Base-by-base conservation (phyloP, 2,329 filamentous ascomycete genomes). In the Fusarium robinianum region DNA sequence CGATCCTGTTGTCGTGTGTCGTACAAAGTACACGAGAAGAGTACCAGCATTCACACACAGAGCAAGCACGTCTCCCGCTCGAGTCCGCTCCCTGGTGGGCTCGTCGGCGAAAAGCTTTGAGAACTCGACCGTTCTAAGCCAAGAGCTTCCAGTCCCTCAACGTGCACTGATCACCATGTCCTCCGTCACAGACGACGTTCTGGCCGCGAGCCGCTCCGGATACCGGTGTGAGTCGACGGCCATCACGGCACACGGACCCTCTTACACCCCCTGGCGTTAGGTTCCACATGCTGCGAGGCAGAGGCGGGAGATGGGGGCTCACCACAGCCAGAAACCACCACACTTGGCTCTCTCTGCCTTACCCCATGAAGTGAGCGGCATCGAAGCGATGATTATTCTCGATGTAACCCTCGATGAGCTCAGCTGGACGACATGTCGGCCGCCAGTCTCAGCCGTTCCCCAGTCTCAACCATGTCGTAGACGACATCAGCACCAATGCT, bases 341-440 rank as follows among this genome's bases (percentile, higher is more conserved):
- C n/a, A n/a, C n/a, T n/a, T n/a, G n/a, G n/a, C n/a, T n/a, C n/a
- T n/a, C 25, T 42, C 26, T 15, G 24, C 23, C 15, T n/a, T 29
- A 32, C 33, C 33, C 37, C 43, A 36, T 15, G 38, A 39, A 45
- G 30, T 33, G 47, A 51, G 39, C 26, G 18, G 25, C 43, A 38
- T 34, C 39, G 45, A 33, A 43, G 29, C 17, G 29, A 32, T 26
- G 24, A n/a, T n/a, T n/a, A n/a, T n/a, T n/a, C n/a, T n/a, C 37
- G 31, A 55, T 54, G 51, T 55, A 45, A 49, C 51, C 44, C 36
- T 35, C 18, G 17, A 19, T 29, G 25, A n/a, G 39, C 42, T 24
- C 43, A 49, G 48, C 48, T 53, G 40, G 29, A 23, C 21, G 29
- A 29, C 23, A 22, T 35, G 23, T 29, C 17, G 18, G 30, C 39